Evolutionary conservation across 768 basidiomycete species (phyloP), one percentile per base, ranked within the genome.

Genomic region (Glaciozyma martinii): DNA sequence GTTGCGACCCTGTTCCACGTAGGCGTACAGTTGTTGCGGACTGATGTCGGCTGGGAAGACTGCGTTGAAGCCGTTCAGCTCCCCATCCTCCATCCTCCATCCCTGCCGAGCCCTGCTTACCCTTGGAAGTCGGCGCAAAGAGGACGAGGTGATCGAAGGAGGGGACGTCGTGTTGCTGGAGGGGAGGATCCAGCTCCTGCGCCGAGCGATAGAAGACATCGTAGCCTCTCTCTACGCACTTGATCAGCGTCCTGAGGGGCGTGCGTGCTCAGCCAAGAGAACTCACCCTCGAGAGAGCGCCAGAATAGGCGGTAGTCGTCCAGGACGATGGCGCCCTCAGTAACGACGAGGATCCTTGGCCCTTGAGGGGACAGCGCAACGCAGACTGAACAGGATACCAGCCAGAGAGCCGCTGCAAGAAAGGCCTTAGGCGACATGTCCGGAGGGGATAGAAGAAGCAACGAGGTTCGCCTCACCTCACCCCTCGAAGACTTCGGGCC

Each of bases 141-240:
- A 97, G 76, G 68, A 97, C 83, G 77, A 95, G 83, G 75, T 97
- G 91, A 55, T 85, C 82, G 77, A 90, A 95, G 55, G 82, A 79
- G 46, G 43, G 56, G n/a, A 86, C 83, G 27, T 86, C 81, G 71
- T 84, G 89, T 75, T 86, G 84, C 33, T 37, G 27, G 47, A 68
- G 62, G 30, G 59, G 16, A 3, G 42, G 46, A 72, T 86, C 80
- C 29, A 86, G 78, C 47, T 91, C 77, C 29, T 81, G 76, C 15
- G 89, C 87, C 55, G 77, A 78, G 53, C 92, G 86, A 80, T 93
- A 91, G 1, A 88, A 91, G 54, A 97, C 78, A 58, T 88, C 80
- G 77, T 88, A 95, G 13, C 94, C 94, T 66, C 84, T 80, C 56
- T 83, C 89, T 93, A 13, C 5, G 72, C 16, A 0, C n/a, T 9